Base-by-base conservation (phyloP, 352 stramenopile genomes). In the Globisporangium perplexum region DNA sequence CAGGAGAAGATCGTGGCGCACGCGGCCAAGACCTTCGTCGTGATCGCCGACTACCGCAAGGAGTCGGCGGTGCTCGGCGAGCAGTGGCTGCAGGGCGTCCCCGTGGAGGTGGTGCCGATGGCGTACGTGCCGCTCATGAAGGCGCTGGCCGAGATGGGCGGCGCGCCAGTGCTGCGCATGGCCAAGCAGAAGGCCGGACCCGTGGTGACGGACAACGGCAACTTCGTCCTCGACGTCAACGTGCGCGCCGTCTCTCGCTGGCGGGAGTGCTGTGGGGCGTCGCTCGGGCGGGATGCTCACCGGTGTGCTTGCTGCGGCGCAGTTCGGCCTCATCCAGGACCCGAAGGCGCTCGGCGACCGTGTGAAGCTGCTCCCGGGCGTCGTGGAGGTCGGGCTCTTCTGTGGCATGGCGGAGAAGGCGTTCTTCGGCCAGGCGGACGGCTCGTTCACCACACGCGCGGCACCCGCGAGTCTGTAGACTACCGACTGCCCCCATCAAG, bases 41-140 rank as follows among this genome's bases (percentile, higher is more conserved):
- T 99, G 7, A 98, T 99, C 67, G 91, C 93, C 46, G 93, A 98
- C 70, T 94, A 94, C 68, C 86, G 86, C 64, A 98, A 98, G 68
- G 82, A 98, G 49, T 95, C 80, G 48, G 72, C 72, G 38, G 62
- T 77, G 46, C 74, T 98, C 20, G 93, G 93, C 35, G 69, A 95
- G 60, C 69, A 90, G 59, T 96, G 87, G 87, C 85, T 77, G 47
- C 77, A 95, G 59, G 82, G 92, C 31, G 82, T 99, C 56, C 96
- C 96, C 11, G 86, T 99, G 15, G 97, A 99, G 78, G 97, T 99
- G 55, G 82, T 96, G 14, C 96, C 96, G 8, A 98, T 99, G 73
- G 98, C 96, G 53, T 97, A 98, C 69, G 93, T 98, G 66, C 95
- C 96, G 62, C 86, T 97, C 15, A 90, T 94, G 66, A 74, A 83